Conservation (phyloP, 2,329 filamentous ascomycete genomes). For the Aspergillus niger region DNA sequence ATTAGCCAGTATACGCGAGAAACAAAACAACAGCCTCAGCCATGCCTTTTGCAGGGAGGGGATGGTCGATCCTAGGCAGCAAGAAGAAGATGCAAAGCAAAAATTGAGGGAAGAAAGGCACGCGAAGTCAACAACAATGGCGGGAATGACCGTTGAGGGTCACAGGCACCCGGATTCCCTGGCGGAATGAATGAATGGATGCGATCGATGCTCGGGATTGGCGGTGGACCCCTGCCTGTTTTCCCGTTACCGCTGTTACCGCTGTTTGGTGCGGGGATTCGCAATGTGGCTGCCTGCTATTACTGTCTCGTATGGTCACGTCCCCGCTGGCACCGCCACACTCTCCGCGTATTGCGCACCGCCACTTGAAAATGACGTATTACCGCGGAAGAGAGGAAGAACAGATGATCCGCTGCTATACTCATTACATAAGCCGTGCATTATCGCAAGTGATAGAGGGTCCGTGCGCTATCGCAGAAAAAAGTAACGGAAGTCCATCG, state of each 20-base stretch:
- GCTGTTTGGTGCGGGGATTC: not conserved
- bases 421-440: slow-evolving; percentile 12
- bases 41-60: not conserved
- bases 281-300: slow-evolving; percentile 13
- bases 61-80: not conserved
- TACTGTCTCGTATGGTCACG: slow-evolving; percentile 9
- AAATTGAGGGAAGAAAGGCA: not conserved
- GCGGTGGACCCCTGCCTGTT: slow-evolving; percentile 1
- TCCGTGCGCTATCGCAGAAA: slow-evolving; percentile 27
- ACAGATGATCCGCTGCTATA: not conserved
- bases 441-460: slow-evolving; percentile 17
- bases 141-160: slow-evolving; percentile 3
- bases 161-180: slow-evolving; percentile 23
- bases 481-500: slow-evolving; percentile 11
- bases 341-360: not conserved
- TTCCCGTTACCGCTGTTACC: slow-evolving; percentile 1
- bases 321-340: not conserved
- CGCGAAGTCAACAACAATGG: not conserved
- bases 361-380: slow-evolving; percentile 7
- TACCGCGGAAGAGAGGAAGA: slow-evolving; percentile 1
- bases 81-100: not conserved
- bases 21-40: not conserved
- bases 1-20: not conserved
- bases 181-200: not conserved
- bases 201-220: slow-evolving; percentile 3